Conservation (phyloP, 1,284 basidiomycete genomes). For the Violaceomyces palustris region DNA sequence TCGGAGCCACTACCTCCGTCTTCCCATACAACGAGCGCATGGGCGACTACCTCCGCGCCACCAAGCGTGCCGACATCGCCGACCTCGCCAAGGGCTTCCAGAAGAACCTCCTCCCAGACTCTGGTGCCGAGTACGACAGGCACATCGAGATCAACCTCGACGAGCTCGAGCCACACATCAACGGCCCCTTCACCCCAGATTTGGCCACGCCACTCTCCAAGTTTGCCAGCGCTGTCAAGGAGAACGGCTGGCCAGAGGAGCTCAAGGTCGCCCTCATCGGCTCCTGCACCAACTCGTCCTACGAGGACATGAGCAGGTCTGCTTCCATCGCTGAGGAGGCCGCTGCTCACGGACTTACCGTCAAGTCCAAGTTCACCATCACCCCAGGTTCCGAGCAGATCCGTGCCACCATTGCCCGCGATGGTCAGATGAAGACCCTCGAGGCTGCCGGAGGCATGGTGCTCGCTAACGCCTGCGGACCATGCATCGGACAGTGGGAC, state of each 20-base stretch:
- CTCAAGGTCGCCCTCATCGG: conserved; percentile 97
- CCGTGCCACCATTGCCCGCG: conserved; percentile 92
- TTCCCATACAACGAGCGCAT: conserved; percentile 99
- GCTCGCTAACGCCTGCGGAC: conserved; percentile 96
- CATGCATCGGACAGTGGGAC: conserved; percentile 99
- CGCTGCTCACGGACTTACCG: conserved; percentile 73
- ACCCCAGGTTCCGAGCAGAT: conserved; percentile 98
- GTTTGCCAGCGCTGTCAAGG: conserved; percentile 84
- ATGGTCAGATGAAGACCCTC: conserved; percentile 84
- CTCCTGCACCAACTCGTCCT: conserved; percentile 99
- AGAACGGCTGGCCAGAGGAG: conserved; percentile 94
- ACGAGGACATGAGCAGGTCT: conserved; percentile 98
- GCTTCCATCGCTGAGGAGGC: conserved; percentile 90
- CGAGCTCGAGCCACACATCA: conserved; percentile 97
- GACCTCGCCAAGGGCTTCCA: conserved; percentile 83
- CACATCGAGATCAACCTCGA: conserved; percentile 90
- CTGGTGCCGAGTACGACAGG: conserved; percentile 88
- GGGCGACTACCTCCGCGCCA: conserved; percentile 86
- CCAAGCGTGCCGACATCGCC: conserved; percentile 82
- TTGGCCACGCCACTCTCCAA: conserved; percentile 68
- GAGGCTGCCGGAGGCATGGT: conserved; percentile 85
- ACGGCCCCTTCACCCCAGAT: conserved; percentile 76
- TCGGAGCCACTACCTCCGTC: conserved; percentile 94
- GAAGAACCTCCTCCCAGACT: conserved; percentile 86
- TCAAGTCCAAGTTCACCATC: conserved; percentile 93